Percentiles rank a stretch among this genome's conserved stretches.
Evolutionary conservation across 768 basidiomycete species (phyloP).

Genomic region (Lanmaoa pseudosensibilis): DNA sequence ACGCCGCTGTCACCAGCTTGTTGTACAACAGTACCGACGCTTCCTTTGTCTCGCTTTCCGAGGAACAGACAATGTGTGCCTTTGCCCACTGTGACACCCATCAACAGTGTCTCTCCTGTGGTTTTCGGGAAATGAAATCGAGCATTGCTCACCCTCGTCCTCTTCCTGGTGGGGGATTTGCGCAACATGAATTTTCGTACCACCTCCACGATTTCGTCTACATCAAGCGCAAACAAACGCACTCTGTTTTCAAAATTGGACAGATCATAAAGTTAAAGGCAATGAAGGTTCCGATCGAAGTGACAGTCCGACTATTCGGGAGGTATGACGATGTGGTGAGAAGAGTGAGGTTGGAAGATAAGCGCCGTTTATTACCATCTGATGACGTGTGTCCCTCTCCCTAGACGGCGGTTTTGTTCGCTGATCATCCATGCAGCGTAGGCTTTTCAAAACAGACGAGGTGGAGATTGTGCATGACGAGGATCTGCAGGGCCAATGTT

Average conservation of each 20-base stretch:
- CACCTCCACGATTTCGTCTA: constrained; percentile 67
- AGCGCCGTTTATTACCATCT: constrained; percentile 22
- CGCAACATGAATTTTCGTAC: constrained; percentile 46
- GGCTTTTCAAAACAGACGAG: constrained; percentile 43
- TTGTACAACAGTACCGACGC: constrained; percentile 50
- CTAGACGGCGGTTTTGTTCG: neutral
- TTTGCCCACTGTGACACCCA: constrained; percentile 33
- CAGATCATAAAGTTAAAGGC: constrained; percentile 49
- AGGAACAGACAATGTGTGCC: constrained; percentile 29
- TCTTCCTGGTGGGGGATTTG: constrained; percentile 36
- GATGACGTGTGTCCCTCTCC: constrained; percentile 42
- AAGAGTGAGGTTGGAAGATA: constrained; percentile 14
- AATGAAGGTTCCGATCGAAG: constrained; percentile 26
- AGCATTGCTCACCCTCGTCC: constrained; percentile 24
- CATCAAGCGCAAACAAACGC: constrained; percentile 36
- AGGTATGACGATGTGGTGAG: constrained; percentile 45
- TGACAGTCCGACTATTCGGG: constrained; percentile 43
- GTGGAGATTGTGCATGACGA: constrained; percentile 30
- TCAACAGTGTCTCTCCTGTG: constrained; percentile 53
- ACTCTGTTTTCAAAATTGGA: constrained; percentile 46
- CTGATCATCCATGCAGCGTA: constrained; percentile 26
- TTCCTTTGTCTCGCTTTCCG: constrained; percentile 48
- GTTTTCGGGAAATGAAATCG: constrained; percentile 31
- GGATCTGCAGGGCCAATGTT: constrained; percentile 55
- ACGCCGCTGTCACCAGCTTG: constrained; percentile 36